Conservation (phyloP, 208 protist species). For the Wallacemonas rigidus region DNA sequence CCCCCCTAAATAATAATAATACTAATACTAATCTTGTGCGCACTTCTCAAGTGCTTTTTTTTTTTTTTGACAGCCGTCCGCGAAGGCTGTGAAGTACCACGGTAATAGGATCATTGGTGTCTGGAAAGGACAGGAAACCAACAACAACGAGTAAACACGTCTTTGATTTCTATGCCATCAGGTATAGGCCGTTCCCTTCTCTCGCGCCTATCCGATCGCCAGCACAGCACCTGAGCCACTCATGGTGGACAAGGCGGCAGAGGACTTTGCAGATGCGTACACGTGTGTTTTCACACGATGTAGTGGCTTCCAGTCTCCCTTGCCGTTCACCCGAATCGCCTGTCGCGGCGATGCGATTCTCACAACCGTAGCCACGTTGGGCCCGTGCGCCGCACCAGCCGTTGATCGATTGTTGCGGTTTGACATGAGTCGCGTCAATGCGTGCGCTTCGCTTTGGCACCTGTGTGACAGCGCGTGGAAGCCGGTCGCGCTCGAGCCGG, state of each 20-base stretch:
- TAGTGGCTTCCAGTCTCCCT: conserved; percentile 46
- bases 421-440: conserved; percentile 14
- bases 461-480: conserved; percentile 8
- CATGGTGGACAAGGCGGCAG: conserved; percentile 19
- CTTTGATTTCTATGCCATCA: too few species aligned
- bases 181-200: not conserved
- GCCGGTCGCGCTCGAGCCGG: conserved; percentile 8
- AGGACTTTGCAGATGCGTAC: conserved; percentile 58
- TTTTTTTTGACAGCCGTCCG: too few species aligned
- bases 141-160: too few species aligned
- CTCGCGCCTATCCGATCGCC: not conserved
- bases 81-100: too few species aligned
- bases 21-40: too few species aligned
- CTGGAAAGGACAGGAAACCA: too few species aligned
- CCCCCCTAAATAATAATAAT: too few species aligned
- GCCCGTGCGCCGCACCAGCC: not conserved
- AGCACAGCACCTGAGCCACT: not conserved
- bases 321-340: conserved; percentile 40
- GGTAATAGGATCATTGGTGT: too few species aligned
- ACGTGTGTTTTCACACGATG: conserved; percentile 50
- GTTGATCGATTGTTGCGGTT: conserved; percentile 10
- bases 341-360: not conserved
- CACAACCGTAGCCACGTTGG: conserved; percentile 2
- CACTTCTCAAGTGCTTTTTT: too few species aligned
- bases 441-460: conserved; percentile 13